phyloP scores from a whole-genome alignment of 306 rosid species.

The Chamaecrista fasciculata region DNA sequence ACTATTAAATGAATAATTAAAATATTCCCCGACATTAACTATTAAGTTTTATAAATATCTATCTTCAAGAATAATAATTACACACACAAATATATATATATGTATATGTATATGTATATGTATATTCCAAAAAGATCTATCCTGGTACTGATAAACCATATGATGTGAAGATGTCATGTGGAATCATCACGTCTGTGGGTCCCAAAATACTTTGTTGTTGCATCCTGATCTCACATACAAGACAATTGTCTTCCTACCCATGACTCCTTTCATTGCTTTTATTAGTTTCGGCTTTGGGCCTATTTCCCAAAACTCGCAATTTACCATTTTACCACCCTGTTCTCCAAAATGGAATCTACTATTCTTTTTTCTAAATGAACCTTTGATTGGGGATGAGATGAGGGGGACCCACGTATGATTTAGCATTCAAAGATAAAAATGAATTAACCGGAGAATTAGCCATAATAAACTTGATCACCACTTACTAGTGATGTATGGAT shows the following conservation, averaged over 20 bases:
- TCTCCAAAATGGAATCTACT: constrained; percentile 16
- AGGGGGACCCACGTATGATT: constrained; percentile 37
- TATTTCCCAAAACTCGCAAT: background rate
- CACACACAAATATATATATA: background rate
- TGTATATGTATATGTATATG: too few species aligned
- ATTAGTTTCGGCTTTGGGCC: background rate
- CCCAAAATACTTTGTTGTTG: constrained; percentile 33
- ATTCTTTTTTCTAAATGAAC: background rate
- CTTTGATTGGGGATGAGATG: constrained; percentile 25
- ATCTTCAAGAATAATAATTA: background rate
- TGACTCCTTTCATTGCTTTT: background rate
- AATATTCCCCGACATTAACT: background rate
- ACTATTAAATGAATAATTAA: background rate
- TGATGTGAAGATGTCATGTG: constrained; percentile 41
- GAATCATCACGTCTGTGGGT: constrained; percentile 28
- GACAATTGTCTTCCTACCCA: constrained; percentile 39
- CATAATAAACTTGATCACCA: constrained; percentile 21
- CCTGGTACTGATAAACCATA: constrained; percentile 26
- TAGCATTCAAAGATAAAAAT: constrained; percentile 27
- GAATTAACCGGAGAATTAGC: constrained; percentile 13
- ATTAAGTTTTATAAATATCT: background rate
- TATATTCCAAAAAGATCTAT: constrained; percentile 22
- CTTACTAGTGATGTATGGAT: background rate
- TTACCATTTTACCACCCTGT: background rate
- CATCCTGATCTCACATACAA: constrained; percentile 32